A percentile compares a stretch with the other conserved stretches of the same genome.
Evolutionary conservation across 1,284 basidiomycete genomes (phyloP).

Genomic region (Exsudoporus floridanus): DNA sequence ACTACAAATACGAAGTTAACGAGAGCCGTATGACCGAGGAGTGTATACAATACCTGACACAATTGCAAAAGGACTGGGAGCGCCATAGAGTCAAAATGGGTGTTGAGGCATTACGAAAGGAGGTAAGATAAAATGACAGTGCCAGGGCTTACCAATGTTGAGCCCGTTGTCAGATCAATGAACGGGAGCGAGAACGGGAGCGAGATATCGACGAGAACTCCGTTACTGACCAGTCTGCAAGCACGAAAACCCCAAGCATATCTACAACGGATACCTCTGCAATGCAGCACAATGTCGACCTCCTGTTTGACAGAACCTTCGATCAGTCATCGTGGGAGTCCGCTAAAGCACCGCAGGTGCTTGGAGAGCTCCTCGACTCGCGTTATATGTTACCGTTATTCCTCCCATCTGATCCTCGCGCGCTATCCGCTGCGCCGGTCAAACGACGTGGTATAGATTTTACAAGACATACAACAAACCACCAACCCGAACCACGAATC

Average conservation of each 20-base stretch:
- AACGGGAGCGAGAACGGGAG: conserved; percentile 42
- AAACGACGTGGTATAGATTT: conserved; percentile 43
- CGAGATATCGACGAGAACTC: conserved; percentile 47
- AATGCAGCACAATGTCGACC: conserved; percentile 65
- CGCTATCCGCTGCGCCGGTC: conserved; percentile 70
- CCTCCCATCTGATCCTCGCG: conserved; percentile 75
- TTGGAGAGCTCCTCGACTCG: conserved; percentile 88
- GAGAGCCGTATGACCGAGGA: conserved; percentile 93
- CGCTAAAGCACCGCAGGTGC: conserved; percentile 69
- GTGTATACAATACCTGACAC: conserved; percentile 89
- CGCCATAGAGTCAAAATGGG: conserved; percentile 79
- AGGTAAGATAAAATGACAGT: conserved; percentile 44
- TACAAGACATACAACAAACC: conserved; percentile 24
- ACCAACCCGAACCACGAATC: conserved; percentile 39
- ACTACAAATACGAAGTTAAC: conserved; percentile 94
- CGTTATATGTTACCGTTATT: conserved; percentile 89
- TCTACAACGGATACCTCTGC: conserved; percentile 38
- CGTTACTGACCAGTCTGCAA: conserved; percentile 25
- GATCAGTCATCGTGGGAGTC: conserved; percentile 75
- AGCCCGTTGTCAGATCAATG: conserved; percentile 50
- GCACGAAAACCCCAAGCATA: conserved; percentile 31
- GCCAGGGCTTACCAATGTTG: not conserved
- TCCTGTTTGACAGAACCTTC: conserved; percentile 69
- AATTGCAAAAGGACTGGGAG: conserved; percentile 97
- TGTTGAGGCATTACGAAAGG: conserved; percentile 76